phyloP scores from a whole-genome alignment of 495 filamentous ascomycete genomes.

The Bacidia rubella region DNA sequence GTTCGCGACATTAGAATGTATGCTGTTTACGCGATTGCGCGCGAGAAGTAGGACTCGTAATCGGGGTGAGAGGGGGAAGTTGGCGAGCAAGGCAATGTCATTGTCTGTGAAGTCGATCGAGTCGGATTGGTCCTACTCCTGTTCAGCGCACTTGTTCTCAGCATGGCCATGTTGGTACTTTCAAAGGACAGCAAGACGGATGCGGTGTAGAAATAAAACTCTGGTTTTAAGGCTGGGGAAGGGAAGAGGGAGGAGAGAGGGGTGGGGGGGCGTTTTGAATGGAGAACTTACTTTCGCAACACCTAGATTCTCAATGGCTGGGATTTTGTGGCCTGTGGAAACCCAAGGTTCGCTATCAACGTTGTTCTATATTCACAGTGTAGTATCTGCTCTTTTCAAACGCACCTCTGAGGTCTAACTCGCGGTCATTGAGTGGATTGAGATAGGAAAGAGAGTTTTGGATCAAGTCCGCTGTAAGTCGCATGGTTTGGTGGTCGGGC shows the following conservation, averaged over 20 bases:
- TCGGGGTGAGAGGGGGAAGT: slow-evolving; percentile 89
- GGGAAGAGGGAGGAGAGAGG: slow-evolving; percentile 1
- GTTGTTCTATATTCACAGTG: slow-evolving; percentile 60
- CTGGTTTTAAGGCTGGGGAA: not conserved
- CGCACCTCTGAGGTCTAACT: slow-evolving; percentile 99
- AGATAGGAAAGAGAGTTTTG: slow-evolving; percentile 87
- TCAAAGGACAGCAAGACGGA: not conserved
- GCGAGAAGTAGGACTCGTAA: slow-evolving; percentile 77
- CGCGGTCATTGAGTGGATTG: slow-evolving; percentile 93
- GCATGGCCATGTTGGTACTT: not conserved
- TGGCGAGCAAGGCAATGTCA: slow-evolving; percentile 74
- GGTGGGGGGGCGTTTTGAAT: slow-evolving; percentile 2
- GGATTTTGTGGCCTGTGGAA: slow-evolving; percentile 89
- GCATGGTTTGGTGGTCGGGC: slow-evolving; percentile 40
- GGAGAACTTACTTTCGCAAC: slow-evolving; percentile 62
- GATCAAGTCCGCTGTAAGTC: slow-evolving; percentile 89
- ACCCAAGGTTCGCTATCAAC: slow-evolving; percentile 61
- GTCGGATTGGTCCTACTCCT: slow-evolving; percentile 55
- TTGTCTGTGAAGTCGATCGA: slow-evolving; percentile 97
- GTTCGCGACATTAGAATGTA: slow-evolving; percentile 59
- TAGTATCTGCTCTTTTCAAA: slow-evolving; percentile 98
- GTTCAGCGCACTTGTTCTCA: slow-evolving; percentile 1
- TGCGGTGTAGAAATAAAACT: not conserved
- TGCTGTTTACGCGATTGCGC: slow-evolving; percentile 69
- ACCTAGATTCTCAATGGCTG: slow-evolving; percentile 94